A percentile compares a stretch with the other conserved stretches of the same genome.
These are phyloP conservation scores for Hypoxylon rubiginosum DNA, from an alignment of 2,329 filamentous ascomycete species.

Conservation along the genomic window DNA sequence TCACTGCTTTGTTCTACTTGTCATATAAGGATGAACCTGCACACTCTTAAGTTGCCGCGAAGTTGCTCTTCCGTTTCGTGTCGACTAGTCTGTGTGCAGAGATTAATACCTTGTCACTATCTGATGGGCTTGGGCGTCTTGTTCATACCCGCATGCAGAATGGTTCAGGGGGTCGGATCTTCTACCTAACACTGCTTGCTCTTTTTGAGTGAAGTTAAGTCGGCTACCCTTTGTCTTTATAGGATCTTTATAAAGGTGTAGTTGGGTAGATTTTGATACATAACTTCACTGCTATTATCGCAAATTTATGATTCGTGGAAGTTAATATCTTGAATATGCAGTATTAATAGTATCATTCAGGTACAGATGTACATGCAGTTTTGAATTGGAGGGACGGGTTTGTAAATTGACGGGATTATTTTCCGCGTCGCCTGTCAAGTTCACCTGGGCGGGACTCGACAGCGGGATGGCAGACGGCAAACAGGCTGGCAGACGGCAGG, in stretches of 20 bases:
- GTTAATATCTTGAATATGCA: background rate
- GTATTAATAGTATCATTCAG: background rate
- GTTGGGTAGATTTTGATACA: conserved; percentile 47
- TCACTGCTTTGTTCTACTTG: conserved; percentile 23
- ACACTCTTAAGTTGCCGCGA: conserved; percentile 98
- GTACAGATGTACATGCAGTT: background rate
- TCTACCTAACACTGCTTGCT: conserved; percentile 44
- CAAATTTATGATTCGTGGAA: conserved; percentile 13
- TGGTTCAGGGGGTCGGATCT: conserved; percentile 54
- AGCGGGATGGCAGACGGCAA: background rate
- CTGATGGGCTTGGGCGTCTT: conserved; percentile 66
- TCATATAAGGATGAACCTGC: conserved; percentile 62
- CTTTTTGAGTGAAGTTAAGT: conserved; percentile 44
- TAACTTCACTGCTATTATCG: background rate
- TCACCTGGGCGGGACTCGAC: background rate
- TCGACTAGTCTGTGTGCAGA: conserved; percentile 98
- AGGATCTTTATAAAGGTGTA: conserved; percentile 40
- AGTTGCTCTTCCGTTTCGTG: conserved; percentile 81
- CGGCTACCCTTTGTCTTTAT: conserved; percentile 40
- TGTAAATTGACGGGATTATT: conserved; percentile 2
- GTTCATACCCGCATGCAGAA: conserved; percentile 56
- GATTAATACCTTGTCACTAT: conserved; percentile 67
- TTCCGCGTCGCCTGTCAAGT: background rate
- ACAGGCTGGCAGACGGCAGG: background rate
- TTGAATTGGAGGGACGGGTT: background rate